phyloP scores from a whole-genome alignment of 345 rosid species.

The Sisymbrium irio region DNA sequence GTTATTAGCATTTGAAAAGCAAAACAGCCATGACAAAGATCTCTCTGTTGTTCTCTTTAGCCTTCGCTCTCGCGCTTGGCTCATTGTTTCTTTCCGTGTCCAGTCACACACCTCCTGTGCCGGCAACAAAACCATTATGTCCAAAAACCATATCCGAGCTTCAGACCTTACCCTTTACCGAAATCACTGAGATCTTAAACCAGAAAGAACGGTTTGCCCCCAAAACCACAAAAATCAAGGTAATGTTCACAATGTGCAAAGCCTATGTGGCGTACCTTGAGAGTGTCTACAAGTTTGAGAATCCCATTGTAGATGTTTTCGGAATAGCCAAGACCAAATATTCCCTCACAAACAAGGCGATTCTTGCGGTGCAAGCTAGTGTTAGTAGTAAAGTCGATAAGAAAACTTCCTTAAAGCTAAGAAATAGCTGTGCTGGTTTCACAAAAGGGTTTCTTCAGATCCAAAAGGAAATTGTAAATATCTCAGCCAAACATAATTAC shows the following conservation, averaged over 20 bases:
- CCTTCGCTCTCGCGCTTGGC: conserved; percentile 12
- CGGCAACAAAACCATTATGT: background rate
- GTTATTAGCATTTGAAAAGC: background rate
- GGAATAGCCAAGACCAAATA: conserved; percentile 25
- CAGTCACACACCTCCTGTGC: background rate
- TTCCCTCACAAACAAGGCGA: background rate
- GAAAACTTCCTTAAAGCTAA: conserved; percentile 10
- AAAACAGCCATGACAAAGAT: conserved; percentile 25
- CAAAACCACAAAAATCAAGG: conserved; percentile 17
- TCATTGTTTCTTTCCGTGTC: conserved; percentile 21
- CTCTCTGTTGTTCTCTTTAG: conserved; percentile 22
- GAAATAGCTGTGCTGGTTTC: conserved; percentile 9
- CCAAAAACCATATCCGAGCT: conserved; percentile 19
- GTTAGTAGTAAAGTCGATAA: conserved; percentile 10
- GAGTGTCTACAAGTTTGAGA: conserved; percentile 20
- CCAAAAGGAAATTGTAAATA: background rate
- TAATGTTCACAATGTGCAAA: conserved; percentile 26
- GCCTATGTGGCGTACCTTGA: conserved; percentile 20
- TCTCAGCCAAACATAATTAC: conserved; percentile 27
- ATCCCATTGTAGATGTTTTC: conserved; percentile 16
- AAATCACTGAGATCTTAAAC: conserved; percentile 12
- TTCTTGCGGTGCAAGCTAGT: conserved; percentile 17
- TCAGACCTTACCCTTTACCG: conserved; percentile 20
- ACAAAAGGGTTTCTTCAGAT: conserved; percentile 4
- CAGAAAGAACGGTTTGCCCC: conserved; percentile 2